Evolutionary conservation across 768 basidiomycete species (phyloP), one percentile per base, ranked within the genome.

Genomic region (Rhodotorula kratochvilovae): DNA sequence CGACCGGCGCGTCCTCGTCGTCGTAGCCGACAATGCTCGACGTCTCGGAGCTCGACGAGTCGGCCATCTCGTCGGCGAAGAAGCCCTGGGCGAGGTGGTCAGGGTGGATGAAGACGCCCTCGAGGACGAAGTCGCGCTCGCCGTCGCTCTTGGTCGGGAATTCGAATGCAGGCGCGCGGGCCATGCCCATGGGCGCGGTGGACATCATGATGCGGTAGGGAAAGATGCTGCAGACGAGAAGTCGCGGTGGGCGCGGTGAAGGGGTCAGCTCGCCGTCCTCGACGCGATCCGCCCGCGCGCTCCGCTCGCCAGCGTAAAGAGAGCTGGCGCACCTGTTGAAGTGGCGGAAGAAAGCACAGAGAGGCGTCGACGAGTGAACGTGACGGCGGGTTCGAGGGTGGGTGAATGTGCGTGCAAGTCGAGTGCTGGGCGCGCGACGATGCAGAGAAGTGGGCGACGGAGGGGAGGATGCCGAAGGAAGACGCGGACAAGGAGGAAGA

Each of bases 101-200:
- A 4, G 70, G 70, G 56, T 71, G 70, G 48, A 71, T 66, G 57
- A 67, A 71, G 31, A 71, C 57, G 42, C 66, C 66, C 31, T 57
- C 42, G 42, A 71, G 61, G 5, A 25, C n/a, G 25, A 61, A 29
- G 59, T 67, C 66, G 39, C 36, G 51, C 27, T 8, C 16, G 15
- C 19, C 50, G 25, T 42, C 27, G 54, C n/a, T 6, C 23, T 8
- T 5, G 15, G 27, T 15, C n/a, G 31, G 35, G 15, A 21, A 29
- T 36, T 27, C 53, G 25, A 25, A 33, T 35, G 25, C 25, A 27
- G 48, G 48, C 1, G 48, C 10, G 31, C 19, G 31, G 19, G 23
- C 33, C 23, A 57, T 55, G 36, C 54, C 7, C 23, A 43, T n/a
- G 2, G 48, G 17, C 1, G 53, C 31, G 29, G 59, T 17, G 3